Evolutionary conservation across 2,329 filamentous ascomycete genomes (phyloP).

Genomic region (Xylariaceae sp.): DNA sequence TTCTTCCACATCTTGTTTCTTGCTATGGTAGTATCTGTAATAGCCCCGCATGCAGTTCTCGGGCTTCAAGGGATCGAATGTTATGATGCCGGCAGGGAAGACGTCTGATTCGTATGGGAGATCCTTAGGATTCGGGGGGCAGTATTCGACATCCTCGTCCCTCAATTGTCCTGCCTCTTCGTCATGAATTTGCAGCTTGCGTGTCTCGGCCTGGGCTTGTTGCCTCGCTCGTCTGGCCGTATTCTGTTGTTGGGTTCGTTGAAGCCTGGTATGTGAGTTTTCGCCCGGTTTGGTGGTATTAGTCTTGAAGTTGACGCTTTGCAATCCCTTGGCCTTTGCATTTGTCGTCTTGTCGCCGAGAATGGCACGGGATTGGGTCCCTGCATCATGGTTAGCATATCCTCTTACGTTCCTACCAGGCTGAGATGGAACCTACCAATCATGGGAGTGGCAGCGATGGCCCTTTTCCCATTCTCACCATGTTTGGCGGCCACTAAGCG

Average conservation of each 20-base stretch:
- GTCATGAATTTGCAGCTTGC: slow-evolving; percentile 59
- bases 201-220: slow-evolving; percentile 32
- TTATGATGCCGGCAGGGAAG: slow-evolving; percentile 53
- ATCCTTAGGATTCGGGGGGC: slow-evolving; percentile 67
- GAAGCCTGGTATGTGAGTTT: not conserved
- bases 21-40: slow-evolving; percentile 45
- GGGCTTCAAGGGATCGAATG: slow-evolving; percentile 51
- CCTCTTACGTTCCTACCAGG: not conserved
- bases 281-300: slow-evolving; percentile 52
- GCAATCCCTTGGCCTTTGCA: slow-evolving; percentile 67
- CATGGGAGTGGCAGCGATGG: slow-evolving; percentile 72
- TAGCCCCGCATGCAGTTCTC: slow-evolving; percentile 57
- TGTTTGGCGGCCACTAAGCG: slow-evolving; percentile 45
- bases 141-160: slow-evolving; percentile 82
- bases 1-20: not conserved
- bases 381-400: slow-evolving; percentile 32
- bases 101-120: slow-evolving; percentile 65
- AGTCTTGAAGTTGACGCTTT: slow-evolving; percentile 58
- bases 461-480: slow-evolving; percentile 45
- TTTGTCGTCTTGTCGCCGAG: slow-evolving; percentile 96
- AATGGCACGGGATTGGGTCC: slow-evolving; percentile 67
- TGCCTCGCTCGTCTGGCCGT: not conserved
- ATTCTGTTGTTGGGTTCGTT: not conserved
- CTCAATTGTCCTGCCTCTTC: slow-evolving; percentile 43
- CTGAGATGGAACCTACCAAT: slow-evolving; percentile 52